These are phyloP conservation scores for Ustulina deusta DNA, from an alignment of 2,329 filamentous ascomycete species.

Conservation along the genomic window DNA sequence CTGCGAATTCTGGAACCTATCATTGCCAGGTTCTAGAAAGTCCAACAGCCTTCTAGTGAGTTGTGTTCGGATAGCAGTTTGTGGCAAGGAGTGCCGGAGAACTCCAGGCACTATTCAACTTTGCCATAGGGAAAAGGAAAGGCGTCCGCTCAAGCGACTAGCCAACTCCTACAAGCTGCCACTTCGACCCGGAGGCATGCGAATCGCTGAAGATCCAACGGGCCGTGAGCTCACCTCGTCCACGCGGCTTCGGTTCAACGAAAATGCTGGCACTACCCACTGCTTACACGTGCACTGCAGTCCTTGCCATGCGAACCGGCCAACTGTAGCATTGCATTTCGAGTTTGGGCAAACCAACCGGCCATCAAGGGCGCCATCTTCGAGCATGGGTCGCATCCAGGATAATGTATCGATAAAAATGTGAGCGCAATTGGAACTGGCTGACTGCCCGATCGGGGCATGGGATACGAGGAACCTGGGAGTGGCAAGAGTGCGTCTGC, in stretches of 20 bases:
- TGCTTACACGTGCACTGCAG: constrained; percentile 90
- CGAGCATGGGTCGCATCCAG: constrained; percentile 91
- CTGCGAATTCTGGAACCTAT: constrained; percentile 19
- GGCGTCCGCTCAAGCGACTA: background rate
- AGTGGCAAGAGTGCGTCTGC: constrained; percentile 73
- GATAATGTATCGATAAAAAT: constrained; percentile 91
- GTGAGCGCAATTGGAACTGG: constrained; percentile 74
- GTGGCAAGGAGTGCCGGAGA: background rate
- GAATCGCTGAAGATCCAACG: constrained; percentile 59
- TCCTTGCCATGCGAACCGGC: constrained; percentile 96
- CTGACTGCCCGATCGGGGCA: constrained; percentile 49
- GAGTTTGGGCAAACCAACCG: constrained; percentile 83
- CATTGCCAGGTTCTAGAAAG: constrained; percentile 14
- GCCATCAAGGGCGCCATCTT: constrained; percentile 84
- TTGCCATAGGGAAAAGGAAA: background rate
- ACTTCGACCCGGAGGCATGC: constrained; percentile 63
- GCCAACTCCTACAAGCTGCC: constrained; percentile 53
- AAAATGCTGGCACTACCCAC: constrained; percentile 93
- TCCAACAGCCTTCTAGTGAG: background rate
- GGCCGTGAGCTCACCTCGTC: constrained; percentile 69
- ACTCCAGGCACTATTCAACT: constrained; percentile 2
- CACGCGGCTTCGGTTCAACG: constrained; percentile 82
- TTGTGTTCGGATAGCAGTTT: constrained; percentile 1
- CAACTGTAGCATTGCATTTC: constrained; percentile 84
- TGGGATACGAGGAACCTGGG: constrained; percentile 75